Evolutionary conservation across 2,329 filamentous ascomycete species (phyloP).

Genomic region (Trichophyton mentagrophytes): DNA sequence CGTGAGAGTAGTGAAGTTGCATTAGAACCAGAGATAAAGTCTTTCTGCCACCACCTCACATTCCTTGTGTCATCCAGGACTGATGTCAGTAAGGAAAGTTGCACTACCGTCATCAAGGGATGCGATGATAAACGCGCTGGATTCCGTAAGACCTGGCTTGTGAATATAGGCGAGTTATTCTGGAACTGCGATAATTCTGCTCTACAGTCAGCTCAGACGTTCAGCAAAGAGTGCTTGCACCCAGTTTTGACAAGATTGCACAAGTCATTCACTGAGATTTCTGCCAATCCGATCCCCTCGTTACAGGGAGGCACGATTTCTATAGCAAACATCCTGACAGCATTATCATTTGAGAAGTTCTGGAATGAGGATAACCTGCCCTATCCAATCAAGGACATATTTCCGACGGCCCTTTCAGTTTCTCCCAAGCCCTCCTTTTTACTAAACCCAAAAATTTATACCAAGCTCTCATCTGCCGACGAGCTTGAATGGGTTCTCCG

Average conservation of each 20-base stretch:
- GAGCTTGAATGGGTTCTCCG: slow-evolving; percentile 67
- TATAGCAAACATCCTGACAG: slow-evolving; percentile 60
- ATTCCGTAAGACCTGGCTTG: slow-evolving; percentile 66
- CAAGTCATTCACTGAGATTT: slow-evolving; percentile 64
- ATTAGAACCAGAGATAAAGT: slow-evolving; percentile 59
- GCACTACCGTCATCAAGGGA: slow-evolving; percentile 67
- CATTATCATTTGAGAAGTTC: slow-evolving; percentile 47
- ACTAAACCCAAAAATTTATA: slow-evolving; percentile 71
- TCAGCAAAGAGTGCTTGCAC: slow-evolving; percentile 34
- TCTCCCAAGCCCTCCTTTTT: slow-evolving; percentile 81
- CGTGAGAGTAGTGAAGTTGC: slow-evolving; percentile 88
- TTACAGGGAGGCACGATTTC: slow-evolving; percentile 73
- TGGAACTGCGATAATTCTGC: slow-evolving; percentile 41
- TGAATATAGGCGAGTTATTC: slow-evolving; percentile 59
- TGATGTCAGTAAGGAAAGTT: slow-evolving; percentile 51
- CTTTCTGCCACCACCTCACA: slow-evolving; percentile 53
- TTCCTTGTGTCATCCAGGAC: slow-evolving; percentile 49
- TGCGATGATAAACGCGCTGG: slow-evolving; percentile 71
- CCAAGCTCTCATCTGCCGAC: slow-evolving; percentile 59
- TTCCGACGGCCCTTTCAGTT: slow-evolving; percentile 52
- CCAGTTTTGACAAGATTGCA: slow-evolving; percentile 39
- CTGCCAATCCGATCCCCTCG: slow-evolving; percentile 62
- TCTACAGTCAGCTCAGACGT: slow-evolving; percentile 36
- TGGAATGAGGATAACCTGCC: slow-evolving; percentile 43
- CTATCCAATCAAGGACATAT: slow-evolving; percentile 35